Base-by-base conservation (phyloP, 2,329 filamentous ascomycete genomes). In the Rhytidhysteron rufulum region DNA sequence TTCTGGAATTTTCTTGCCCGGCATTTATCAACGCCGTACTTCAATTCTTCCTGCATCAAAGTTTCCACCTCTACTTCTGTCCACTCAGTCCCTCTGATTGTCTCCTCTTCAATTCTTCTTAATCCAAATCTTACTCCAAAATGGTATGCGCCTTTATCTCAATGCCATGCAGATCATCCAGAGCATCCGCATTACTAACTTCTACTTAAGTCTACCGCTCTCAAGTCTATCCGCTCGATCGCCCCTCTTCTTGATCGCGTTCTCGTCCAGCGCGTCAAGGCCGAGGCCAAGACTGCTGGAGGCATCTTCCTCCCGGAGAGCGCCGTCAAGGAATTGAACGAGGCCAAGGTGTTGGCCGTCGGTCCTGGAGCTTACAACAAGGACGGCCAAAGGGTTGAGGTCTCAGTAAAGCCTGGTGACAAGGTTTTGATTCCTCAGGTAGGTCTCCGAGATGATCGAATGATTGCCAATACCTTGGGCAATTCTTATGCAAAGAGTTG, bases 281-380 rank as follows among this genome's bases (percentile, higher is more conserved):
- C 91, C 62, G 91, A 97, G 74, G 72, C 89, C 66, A 96, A 96
- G 80, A 98, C 93, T 36, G 89, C 93, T 58, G 84, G 84, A 63
- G 93, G 93, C 62, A 95, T 98, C 79, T 96, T 94, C 79, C 86
- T 98, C 53, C 93, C 93, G 57, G 93, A 98, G 77, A 90, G 85
- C 48, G 87, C 85, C 62, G 88, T 97, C 65, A 95, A 98, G 81
- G 93, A 98, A 72, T 81, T 97, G 67, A 97, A 96, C 73, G 91
- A 97, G 78, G 93, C 88, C 60, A 90, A 88, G 73, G 93, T 98
- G 41, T 77, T 98, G 46, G 93, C 93, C 48, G 91, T 98, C 49
- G 93, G 93, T 40, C 93, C 93, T 42, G 93, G 93, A 49, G 83
- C 77, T 11, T 62, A 95, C 45, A 88, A 94, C 75, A 89, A 84